A percentile compares a stretch with the other conserved stretches of the same genome.
Conservation (phyloP, 176 grass and related monocot genomes). For the Hsuehochloa calcarea region DNA sequence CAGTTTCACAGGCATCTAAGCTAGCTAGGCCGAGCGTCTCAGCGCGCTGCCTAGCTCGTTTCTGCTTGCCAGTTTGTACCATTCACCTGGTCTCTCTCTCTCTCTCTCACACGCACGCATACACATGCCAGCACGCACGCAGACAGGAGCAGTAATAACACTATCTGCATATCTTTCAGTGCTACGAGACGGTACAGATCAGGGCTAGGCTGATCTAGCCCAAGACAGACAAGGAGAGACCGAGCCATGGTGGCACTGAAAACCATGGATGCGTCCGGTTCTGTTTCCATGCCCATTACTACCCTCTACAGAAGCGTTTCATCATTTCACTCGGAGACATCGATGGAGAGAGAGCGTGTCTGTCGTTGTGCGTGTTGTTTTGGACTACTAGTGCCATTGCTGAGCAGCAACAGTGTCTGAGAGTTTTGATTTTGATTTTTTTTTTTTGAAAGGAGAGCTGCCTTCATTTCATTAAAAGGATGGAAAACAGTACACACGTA, state of each 20-base stretch:
- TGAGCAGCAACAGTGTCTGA: conserved; percentile 32
- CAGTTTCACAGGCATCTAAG: neutral
- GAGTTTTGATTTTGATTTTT: conserved; percentile 18
- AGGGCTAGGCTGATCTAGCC: conserved; percentile 15
- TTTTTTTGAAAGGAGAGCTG: too few relatives aligned
- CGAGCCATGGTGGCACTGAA: conserved; percentile 55
- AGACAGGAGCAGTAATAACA: conserved; percentile 14
- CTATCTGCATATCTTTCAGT: conserved; percentile 56
- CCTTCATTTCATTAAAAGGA: too few relatives aligned
- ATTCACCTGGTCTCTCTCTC: conserved; percentile 1
- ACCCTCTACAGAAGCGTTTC: conserved; percentile 27
- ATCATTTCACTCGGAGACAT: conserved; percentile 37
- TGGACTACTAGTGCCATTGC: conserved; percentile 35
- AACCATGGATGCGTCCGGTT: conserved; percentile 38
- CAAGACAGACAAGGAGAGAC: conserved; percentile 39
- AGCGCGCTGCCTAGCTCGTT: neutral
- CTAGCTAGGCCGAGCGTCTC: neutral
- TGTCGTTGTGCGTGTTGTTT: conserved; percentile 46
- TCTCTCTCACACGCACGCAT: neutral
- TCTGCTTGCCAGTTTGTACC: neutral
- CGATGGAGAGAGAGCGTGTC: conserved; percentile 5
- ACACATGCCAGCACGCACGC: neutral
- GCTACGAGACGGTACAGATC: conserved; percentile 35
- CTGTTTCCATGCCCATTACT: conserved; percentile 48
- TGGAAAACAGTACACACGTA: too few relatives aligned